phyloP scores from a whole-genome alignment of 1,139 yeast species.

The Insectozyma bohioensis region DNA sequence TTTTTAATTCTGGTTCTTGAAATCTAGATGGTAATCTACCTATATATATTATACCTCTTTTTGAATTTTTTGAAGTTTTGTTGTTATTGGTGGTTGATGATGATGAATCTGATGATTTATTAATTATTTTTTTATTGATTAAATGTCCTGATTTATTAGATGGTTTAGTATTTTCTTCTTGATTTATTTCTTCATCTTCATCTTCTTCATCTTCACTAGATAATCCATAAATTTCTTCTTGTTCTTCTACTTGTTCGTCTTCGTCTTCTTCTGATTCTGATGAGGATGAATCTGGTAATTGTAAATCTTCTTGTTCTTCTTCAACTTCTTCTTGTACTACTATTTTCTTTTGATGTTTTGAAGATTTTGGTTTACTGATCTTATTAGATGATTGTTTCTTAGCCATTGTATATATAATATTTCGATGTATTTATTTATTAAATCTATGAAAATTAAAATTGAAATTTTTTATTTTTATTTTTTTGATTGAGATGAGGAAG shows the following conservation, averaged over 20 bases:
- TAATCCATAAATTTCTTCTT: constrained; percentile 24
- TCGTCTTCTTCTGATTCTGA: constrained; percentile 19
- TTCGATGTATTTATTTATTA: too few relatives aligned
- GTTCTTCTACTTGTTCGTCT: constrained; percentile 20
- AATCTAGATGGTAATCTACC: constrained; percentile 94
- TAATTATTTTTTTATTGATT: constrained; percentile 25
- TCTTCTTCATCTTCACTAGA: constrained; percentile 23
- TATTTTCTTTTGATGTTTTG: constrained; percentile 15
- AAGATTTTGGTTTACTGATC: background rate
- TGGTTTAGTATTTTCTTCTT: constrained; percentile 15
- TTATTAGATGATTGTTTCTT: constrained; percentile 9
- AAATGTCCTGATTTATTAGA: constrained; percentile 22
- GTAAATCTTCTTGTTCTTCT: constrained; percentile 32
- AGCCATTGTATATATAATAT: constrained; percentile 11
- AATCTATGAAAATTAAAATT: too few relatives aligned
- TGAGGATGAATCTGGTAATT: constrained; percentile 30
- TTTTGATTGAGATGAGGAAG: too few relatives aligned
- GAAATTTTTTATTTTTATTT: too few relatives aligned
- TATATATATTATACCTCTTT: constrained; percentile 72
- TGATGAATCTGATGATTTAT: background rate
- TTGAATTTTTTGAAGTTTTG: constrained; percentile 15
- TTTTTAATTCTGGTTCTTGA: constrained; percentile 76
- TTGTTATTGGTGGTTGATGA: constrained; percentile 1
- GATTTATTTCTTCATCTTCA: constrained; percentile 17
- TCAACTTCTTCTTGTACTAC: constrained; percentile 16